These are phyloP conservation scores for Besnoitia besnoiti DNA, from an alignment of 169 alveolate species.

Conservation along the genomic window DNA sequence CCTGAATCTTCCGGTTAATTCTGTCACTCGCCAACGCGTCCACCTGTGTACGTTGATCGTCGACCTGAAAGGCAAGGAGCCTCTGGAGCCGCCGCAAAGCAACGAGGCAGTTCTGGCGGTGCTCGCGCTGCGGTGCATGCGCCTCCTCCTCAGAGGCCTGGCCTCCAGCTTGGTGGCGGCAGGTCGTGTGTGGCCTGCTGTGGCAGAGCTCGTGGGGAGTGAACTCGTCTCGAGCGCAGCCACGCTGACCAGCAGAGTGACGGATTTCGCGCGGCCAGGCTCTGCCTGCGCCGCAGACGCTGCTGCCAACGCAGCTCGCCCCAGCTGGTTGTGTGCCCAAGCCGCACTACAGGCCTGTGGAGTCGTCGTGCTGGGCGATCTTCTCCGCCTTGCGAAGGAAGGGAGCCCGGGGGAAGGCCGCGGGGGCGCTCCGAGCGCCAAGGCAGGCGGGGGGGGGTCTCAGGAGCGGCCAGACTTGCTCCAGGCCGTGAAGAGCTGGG, in stretches of 20 bases:
- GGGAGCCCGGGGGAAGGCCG: constrained; percentile 29
- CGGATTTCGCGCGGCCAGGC: constrained; percentile 46
- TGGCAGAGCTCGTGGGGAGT: constrained; percentile 14
- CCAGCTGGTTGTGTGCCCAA: background rate
- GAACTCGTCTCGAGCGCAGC: constrained; percentile 11
- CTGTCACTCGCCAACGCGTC: constrained; percentile 23
- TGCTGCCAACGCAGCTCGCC: background rate
- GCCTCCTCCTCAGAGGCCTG: constrained; percentile 52
- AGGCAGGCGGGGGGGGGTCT: constrained; percentile 19
- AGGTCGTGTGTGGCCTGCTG: constrained; percentile 56
- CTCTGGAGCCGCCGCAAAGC: constrained; percentile 47
- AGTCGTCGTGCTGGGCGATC: constrained; percentile 44
- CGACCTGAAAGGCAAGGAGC: constrained; percentile 58
- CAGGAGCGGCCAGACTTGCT: constrained; percentile 30
- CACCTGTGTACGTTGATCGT: constrained; percentile 16
- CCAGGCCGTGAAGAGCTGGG: constrained; percentile 20
- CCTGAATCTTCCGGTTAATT: constrained; percentile 35
- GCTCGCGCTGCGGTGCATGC: constrained; percentile 49
- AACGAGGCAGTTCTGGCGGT: constrained; percentile 54
- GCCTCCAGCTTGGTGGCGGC: constrained; percentile 45
- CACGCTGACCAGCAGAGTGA: background rate
- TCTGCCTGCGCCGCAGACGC: constrained; percentile 42
- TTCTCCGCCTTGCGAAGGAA: constrained; percentile 37
- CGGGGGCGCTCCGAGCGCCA: constrained; percentile 4
- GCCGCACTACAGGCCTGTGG: constrained; percentile 57